Percentiles rank a stretch among this genome's conserved stretches.
phyloP scores from a whole-genome alignment of 1,284 basidiomycete species.

The Caloboletus inedulis region DNA sequence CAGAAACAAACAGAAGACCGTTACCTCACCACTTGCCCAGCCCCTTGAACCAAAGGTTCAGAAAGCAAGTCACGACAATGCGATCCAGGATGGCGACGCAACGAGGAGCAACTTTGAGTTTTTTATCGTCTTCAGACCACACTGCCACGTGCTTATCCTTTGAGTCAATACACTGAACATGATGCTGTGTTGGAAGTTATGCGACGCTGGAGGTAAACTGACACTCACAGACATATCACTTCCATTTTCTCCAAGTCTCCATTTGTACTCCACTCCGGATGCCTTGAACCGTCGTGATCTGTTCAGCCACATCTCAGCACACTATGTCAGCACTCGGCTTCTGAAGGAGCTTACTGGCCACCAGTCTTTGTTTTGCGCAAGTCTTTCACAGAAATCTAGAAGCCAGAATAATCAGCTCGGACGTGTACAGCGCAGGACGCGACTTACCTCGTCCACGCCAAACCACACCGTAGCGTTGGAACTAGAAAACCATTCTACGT shows the following conservation, averaged over 20 bases:
- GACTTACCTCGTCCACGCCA: slow-evolving; percentile 46
- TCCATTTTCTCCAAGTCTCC: slow-evolving; percentile 50
- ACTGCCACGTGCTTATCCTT: slow-evolving; percentile 47
- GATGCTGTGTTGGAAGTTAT: neutral
- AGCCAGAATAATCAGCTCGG: neutral
- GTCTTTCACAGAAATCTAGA: slow-evolving; percentile 46
- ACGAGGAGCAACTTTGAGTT: slow-evolving; percentile 40
- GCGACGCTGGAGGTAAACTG: neutral
- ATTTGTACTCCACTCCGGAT: slow-evolving; percentile 52
- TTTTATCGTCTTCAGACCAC: slow-evolving; percentile 43
- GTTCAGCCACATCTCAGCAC: slow-evolving; percentile 5
- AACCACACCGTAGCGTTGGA: slow-evolving; percentile 47
- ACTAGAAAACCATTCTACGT: slow-evolving; percentile 49
- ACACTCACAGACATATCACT: slow-evolving; percentile 46
- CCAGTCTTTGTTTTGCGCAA: slow-evolving; percentile 49
- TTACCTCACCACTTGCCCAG: slow-evolving; percentile 40
- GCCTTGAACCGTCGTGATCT: slow-evolving; percentile 58
- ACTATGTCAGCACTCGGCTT: neutral
- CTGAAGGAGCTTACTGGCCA: slow-evolving; percentile 43
- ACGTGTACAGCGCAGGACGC: neutral
- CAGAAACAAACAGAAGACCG: neutral
- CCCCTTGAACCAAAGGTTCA: slow-evolving; percentile 52
- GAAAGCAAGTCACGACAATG: slow-evolving; percentile 52
- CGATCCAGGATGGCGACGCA: slow-evolving; percentile 47
- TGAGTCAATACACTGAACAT: slow-evolving; percentile 49